Base-by-base conservation (phyloP, 768 basidiomycete genomes). In the Pleurotus tuoliensis region DNA sequence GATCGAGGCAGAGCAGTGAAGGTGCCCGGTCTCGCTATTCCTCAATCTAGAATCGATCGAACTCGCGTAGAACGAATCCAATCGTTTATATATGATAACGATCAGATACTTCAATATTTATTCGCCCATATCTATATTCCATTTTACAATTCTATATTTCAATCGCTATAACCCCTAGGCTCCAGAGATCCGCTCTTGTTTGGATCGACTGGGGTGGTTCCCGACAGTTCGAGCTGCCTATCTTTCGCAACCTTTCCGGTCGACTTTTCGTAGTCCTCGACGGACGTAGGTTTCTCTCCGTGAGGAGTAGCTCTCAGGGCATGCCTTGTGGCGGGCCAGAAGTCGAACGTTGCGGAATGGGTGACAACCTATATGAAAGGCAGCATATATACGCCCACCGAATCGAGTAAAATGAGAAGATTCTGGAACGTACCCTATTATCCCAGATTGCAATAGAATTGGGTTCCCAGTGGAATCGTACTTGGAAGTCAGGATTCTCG, bases 381-480 rank as follows among this genome's bases (percentile, higher is more conserved):
- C n/a, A 49, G 45, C 24, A 5, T 9, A n/a, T 24, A 37, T 45
- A 41, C 27, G 16, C 45, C 5, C 57, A 38, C 3, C 5, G 30
- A 9, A 15, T 16, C 5, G 1, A 3, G 12, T 9, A 34, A 9
- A 25, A 27, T 4, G 20, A 20, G 9, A 46, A 54, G n/a, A 53
- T 40, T 11, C 12, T 11, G 16, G 41, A 6, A 66, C 79, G 39
- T 60, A 88, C 88, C 68, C 90, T 77, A 69, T 92, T 92, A 64
- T 93, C 90, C 91, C 92, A 93, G 67, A 92, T 76, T n/a, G 89
- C 90, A 52, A 92, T 73, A 41, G 87, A 86, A 65, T 90, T 83
- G 38, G 76, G 73, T 66, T 87, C 79, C 91, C 91, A 92, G 59
- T 77, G 81, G 78, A 88, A 88, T 57, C 87, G 84, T 41, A 88